Percentiles rank a stretch among this genome's conserved stretches.
Evolutionary conservation across 805 yeast genomes (phyloP).

Genomic region (Candida bentonensis): DNA sequence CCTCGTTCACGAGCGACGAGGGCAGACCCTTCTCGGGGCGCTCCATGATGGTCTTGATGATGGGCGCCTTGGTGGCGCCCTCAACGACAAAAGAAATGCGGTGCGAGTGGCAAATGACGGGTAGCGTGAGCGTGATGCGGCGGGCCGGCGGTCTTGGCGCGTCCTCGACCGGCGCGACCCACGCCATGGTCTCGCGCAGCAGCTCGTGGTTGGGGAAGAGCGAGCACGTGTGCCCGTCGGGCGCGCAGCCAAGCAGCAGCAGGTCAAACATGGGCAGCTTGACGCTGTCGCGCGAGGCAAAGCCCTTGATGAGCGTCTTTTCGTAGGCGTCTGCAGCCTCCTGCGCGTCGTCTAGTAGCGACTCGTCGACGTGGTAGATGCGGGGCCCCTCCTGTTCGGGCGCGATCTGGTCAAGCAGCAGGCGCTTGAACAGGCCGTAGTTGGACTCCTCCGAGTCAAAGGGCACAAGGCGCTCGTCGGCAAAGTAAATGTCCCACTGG

Average conservation of each 20-base stretch:
- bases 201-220: slow-evolving; percentile 74
- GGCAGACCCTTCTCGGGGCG: slow-evolving; percentile 96
- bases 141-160: slow-evolving; percentile 89
- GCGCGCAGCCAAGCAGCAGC: slow-evolving; percentile 89
- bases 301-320: slow-evolving; percentile 68
- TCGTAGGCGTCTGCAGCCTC: slow-evolving; percentile 94
- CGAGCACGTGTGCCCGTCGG: slow-evolving; percentile 94
- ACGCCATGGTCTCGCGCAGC: slow-evolving; percentile 36
- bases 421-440: slow-evolving; percentile 77
- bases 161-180: slow-evolving; percentile 55
- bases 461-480: slow-evolving; percentile 91
- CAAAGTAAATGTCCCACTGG: slow-evolving; percentile 91
- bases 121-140: slow-evolving; percentile 82
- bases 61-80: slow-evolving; percentile 90
- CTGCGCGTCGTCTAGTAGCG: slow-evolving; percentile 43
- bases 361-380: slow-evolving; percentile 72
- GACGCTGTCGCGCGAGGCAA: slow-evolving; percentile 93
- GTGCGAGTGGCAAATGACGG: slow-evolving; percentile 88
- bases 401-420: slow-evolving; percentile 59
- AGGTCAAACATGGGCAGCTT: slow-evolving; percentile 91
- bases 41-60: slow-evolving; percentile 83
- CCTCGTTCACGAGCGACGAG: slow-evolving; percentile 82
- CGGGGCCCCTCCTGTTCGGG: slow-evolving; percentile 42
- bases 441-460: slow-evolving; percentile 72
- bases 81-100: slow-evolving; percentile 91